Evolutionary conservation across 2,329 filamentous ascomycete species (phyloP).

Genomic region (Arthroderma sp.): DNA sequence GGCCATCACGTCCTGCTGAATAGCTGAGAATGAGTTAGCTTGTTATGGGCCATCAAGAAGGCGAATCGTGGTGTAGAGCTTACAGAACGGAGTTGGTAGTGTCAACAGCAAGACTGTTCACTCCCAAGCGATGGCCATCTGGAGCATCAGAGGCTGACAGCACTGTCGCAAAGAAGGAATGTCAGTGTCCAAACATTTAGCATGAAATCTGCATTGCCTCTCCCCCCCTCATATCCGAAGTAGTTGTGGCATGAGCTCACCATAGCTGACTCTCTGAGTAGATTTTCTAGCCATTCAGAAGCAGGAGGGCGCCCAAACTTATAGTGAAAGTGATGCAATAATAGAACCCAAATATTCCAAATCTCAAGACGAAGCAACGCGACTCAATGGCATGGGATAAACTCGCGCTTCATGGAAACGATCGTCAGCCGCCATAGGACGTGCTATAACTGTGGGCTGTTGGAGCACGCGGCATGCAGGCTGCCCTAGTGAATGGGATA

Average conservation of each 20-base stretch:
- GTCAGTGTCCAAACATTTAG: neutral
- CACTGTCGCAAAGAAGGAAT: constrained; percentile 35
- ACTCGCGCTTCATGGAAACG: neutral
- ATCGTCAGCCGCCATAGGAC: neutral
- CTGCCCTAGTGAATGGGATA: no score
- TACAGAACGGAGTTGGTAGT: constrained; percentile 72
- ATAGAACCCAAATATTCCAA: no score
- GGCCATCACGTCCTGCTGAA: constrained; percentile 87
- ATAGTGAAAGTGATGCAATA: no score
- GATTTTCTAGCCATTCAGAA: constrained; percentile 51
- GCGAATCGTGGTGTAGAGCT: constrained; percentile 23
- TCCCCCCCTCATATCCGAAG: neutral
- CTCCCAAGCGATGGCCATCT: constrained; percentile 81
- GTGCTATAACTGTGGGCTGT: neutral
- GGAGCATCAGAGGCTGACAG: constrained; percentile 59
- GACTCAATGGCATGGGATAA: neutral
- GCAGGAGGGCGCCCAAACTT: no score
- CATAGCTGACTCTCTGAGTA: constrained; percentile 58
- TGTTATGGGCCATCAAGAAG: constrained; percentile 5
- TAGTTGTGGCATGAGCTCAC: constrained; percentile 31
- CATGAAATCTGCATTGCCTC: neutral
- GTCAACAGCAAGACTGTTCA: constrained; percentile 89
- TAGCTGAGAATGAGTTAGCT: constrained; percentile 49
- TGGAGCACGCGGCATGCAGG: no score
- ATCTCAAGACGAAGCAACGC: neutral